phyloP scores from a whole-genome alignment of 1,139 yeast species.

The Debaryomyces psychrophilus region DNA sequence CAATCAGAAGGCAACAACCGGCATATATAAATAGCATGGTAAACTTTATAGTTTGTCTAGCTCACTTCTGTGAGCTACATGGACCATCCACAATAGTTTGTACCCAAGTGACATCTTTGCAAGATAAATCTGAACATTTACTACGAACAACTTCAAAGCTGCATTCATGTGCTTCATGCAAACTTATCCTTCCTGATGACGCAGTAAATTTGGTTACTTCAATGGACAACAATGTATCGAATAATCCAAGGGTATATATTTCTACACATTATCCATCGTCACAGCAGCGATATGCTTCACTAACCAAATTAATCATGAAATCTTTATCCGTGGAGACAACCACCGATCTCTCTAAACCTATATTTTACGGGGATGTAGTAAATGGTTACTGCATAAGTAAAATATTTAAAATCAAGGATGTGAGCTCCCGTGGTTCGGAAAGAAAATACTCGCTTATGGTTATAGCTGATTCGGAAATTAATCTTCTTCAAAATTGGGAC shows the following conservation, averaged over 20 bases:
- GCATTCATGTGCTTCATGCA: constrained; percentile 64
- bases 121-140: constrained; percentile 17
- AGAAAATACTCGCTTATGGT: constrained; percentile 70
- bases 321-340: constrained; percentile 74
- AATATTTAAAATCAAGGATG: constrained; percentile 69
- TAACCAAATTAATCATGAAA: constrained; percentile 64
- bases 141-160: constrained; percentile 34
- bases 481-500: constrained; percentile 61
- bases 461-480: constrained; percentile 59
- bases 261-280: constrained; percentile 70
- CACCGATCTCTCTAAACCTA: constrained; percentile 65
- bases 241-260: constrained; percentile 23
- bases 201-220: constrained; percentile 33
- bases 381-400: constrained; percentile 70
- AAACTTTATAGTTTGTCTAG: constrained; percentile 55
- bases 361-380: constrained; percentile 69
- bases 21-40: constrained; percentile 19
- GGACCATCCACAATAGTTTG: constrained; percentile 81
- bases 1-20: background rate
- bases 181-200: constrained; percentile 49
- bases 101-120: constrained; percentile 48
- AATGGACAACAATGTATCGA: constrained; percentile 19
- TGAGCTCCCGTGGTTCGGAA: constrained; percentile 77
- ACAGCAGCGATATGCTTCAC: constrained; percentile 53
- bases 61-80: constrained; percentile 86